Base-by-base conservation (phyloP, 2,329 filamentous ascomycete genomes). In the Ophiostoma piceae region DNA sequence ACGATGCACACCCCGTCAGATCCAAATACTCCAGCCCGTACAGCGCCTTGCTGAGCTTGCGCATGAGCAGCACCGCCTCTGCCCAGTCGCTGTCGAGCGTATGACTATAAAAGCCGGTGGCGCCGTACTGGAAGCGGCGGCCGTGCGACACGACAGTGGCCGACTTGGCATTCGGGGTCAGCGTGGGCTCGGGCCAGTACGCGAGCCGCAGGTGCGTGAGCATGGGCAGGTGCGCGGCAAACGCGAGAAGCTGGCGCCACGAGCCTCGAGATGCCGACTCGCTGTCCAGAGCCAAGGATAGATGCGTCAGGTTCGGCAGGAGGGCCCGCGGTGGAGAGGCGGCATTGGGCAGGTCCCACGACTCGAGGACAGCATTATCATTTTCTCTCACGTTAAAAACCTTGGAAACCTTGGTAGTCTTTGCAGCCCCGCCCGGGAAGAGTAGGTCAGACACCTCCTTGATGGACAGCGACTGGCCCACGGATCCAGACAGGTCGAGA, bases 21-120 rank as follows among this genome's bases (percentile, higher is more conserved):
- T 89, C 86, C 8, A 90, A 79, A 67, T 85, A 87, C 75, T 88
- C 86, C 1, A 90, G 80, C 22, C 83, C 77, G 74, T 89, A 89
- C 8, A 88, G 78, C 26, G 77, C 78, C 71, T 80, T 81, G 76
- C 85, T 85, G 14, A 90, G 78, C 72, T 83, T 81, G 67, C 83
- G 82, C 67, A 89, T 77, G 2, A 89, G 77, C 22, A 85, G 76
- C 5, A 87, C 81, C 0, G 86, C 84, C 75, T 89, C 87, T 35
- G 81, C 82, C 83, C 84, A 89, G 77, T 89, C 86, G 51, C 82
- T 78, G 73, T 88, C 86, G 3, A 88, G 77, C 1, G 79, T 80
- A 73, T 88, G 85, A 26, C 85, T 87, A 76, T 89, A 88, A 9
- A 81, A 78, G 8, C 82, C 84, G 1, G 85, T 87, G 22, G 83